Percentiles rank a stretch among this genome's conserved stretches.
Evolutionary conservation across 371 early-diverging fungal species (phyloP).

Genomic region (Mucor velutinosus): DNA sequence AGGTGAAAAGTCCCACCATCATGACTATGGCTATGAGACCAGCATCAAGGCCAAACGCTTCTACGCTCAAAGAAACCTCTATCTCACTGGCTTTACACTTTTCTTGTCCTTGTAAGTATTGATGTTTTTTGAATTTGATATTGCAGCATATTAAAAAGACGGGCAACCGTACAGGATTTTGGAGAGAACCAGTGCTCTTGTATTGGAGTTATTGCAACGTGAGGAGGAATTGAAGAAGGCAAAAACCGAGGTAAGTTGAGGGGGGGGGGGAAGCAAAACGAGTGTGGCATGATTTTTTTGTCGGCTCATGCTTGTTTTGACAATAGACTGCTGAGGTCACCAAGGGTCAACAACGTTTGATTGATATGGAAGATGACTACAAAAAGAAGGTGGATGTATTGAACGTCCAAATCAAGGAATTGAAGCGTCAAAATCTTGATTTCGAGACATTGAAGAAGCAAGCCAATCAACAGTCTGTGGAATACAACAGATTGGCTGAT

Average conservation of each 20-base stretch:
- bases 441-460: conserved; percentile 79
- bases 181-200: conserved; percentile 70
- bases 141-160: background rate
- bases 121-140: background rate
- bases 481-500: conserved; percentile 78
- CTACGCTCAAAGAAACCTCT: conserved; percentile 87
- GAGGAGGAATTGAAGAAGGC: conserved; percentile 63
- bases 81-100: conserved; percentile 84
- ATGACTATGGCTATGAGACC: conserved; percentile 53
- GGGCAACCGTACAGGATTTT: conserved; percentile 47
- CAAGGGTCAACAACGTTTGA: conserved; percentile 21
- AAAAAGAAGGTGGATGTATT: conserved; percentile 26
- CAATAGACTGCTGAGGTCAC: conserved; percentile 20
- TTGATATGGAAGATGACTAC: conserved; percentile 31
- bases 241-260: conserved; percentile 47
- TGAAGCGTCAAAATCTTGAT: conserved; percentile 59
- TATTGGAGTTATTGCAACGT: conserved; percentile 62
- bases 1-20: conserved; percentile 29
- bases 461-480: conserved; percentile 64
- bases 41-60: conserved; percentile 70
- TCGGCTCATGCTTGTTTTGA: background rate
- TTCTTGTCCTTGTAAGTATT: conserved; percentile 70
- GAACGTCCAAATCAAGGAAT: conserved; percentile 46
- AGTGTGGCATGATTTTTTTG: background rate
- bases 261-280: background rate